Evolutionary conservation across 2,329 filamentous ascomycete genomes (phyloP).

Genomic region (Didymella glomerata): DNA sequence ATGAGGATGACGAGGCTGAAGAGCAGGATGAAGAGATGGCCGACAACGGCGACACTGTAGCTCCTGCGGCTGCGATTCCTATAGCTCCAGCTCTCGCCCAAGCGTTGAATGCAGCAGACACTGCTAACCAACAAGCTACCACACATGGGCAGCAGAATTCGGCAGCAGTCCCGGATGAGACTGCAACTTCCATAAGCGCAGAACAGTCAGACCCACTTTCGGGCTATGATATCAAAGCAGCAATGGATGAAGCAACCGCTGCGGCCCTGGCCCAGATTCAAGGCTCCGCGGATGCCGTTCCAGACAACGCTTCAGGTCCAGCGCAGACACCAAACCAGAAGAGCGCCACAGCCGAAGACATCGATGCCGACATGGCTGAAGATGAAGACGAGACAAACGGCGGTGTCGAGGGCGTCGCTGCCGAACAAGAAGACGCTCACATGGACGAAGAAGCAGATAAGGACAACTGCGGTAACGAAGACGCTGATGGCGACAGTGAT

Average conservation of each 20-base stretch:
- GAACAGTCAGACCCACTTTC: neutral
- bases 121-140: neutral
- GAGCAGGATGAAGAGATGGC: constrained; percentile 2
- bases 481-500: constrained; percentile 11
- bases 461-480: constrained; percentile 10
- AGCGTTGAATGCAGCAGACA: neutral
- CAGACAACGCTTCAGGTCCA: neutral
- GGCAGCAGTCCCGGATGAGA: neutral
- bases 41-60: neutral
- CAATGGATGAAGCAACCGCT: neutral
- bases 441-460: constrained; percentile 4
- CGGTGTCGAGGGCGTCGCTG: neutral
- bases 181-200: neutral
- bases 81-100: neutral
- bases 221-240: neutral
- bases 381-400: neutral
- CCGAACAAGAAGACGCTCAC: neutral
- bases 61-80: neutral
- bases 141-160: neutral
- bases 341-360: neutral
- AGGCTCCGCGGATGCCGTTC: neutral
- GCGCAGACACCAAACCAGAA: neutral
- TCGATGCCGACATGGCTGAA: neutral
- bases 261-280: neutral
- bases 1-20: neutral